Conservation (phyloP, 2,329 filamentous ascomycete genomes). For the Trichoderma breve region DNA sequence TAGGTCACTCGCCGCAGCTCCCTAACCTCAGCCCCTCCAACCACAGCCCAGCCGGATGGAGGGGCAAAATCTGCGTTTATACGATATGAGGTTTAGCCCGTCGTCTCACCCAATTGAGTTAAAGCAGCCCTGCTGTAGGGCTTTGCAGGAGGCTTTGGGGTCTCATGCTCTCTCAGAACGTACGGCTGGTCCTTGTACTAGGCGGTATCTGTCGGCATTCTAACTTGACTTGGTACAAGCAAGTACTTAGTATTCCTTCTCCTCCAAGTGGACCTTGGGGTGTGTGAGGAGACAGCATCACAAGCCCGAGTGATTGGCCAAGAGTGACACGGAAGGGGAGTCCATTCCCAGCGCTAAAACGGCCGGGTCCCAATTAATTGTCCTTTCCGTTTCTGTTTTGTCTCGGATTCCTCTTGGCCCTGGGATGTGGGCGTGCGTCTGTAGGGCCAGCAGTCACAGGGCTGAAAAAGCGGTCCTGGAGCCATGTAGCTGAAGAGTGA, state of each 20-base stretch:
- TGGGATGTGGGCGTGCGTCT: background rate
- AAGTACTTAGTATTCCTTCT: background rate
- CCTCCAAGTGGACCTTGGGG: background rate
- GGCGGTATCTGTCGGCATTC: background rate
- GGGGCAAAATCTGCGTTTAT: background rate
- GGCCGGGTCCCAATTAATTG: background rate
- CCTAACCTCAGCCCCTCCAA: background rate
- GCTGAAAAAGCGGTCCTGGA: background rate
- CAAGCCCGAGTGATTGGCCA: background rate
- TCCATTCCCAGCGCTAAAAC: background rate
- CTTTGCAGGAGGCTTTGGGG: background rate
- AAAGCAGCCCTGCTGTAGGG: conserved; percentile 18
- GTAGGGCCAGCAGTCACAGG: conserved; percentile 7
- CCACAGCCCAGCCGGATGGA: background rate
- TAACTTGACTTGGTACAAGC: background rate
- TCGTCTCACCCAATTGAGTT: conserved; percentile 1
- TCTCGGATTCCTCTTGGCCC: background rate
- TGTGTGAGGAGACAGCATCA: conserved; percentile 3
- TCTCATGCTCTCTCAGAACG: background rate
- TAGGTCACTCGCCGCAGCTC: background rate
- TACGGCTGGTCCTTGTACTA: background rate
- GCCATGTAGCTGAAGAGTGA: background rate
- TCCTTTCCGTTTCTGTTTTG: background rate
- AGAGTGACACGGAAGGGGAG: background rate
- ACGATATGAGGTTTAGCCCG: background rate